Base-by-base conservation (phyloP, 1,284 basidiomycete species). In the Sporisorium exsertum region DNA sequence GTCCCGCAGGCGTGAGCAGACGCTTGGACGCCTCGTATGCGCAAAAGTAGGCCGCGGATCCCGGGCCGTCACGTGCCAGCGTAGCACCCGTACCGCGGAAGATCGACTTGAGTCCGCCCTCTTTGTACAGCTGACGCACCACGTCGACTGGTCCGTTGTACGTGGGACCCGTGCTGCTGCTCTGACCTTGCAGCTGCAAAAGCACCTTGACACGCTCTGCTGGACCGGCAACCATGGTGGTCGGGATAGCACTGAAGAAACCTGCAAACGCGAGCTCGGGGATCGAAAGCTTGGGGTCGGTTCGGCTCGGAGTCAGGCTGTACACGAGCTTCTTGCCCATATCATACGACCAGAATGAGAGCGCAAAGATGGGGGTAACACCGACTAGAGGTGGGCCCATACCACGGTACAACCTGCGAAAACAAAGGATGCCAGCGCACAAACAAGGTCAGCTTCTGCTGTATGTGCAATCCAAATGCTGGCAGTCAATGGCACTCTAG, bases 291-390 rank as follows among this genome's bases (percentile, higher is more conserved):
- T 87, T 85, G 58, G 90, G 88, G 60, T 88, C 90, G 54, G 87
- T 88, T 60, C 94, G 90, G 71, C 92, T 89, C 12, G 88, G 87
- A 0, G 88, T 88, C n/a, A 85, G 64, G 20, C 90, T 85, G 80
- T 91, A 90, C 60, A 98, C 94, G 68, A 98, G 87, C 79, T 92
- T 91, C 87, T 98, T 98, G 47, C 96, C 95, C 71, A 92, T 89
- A 85, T 97, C 95, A 86, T 98, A 99, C 20, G 94, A 94, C 95
- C 95, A 98, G 89, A 99, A 99, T 4, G 95, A 97, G 50, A 99
- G 88, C 15, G 97, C 97, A 85, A 99, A 99, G 85, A 99, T 99
- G 53, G 97, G 97, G 2, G 97, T 98, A 33, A 99, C 95, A 59
- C 97, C 97, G 40, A 97, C 88, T 72, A 99, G 88, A 56, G 97